Conservation (phyloP, 2,329 filamentous ascomycete species). For the Clarireedia sp. region DNA sequence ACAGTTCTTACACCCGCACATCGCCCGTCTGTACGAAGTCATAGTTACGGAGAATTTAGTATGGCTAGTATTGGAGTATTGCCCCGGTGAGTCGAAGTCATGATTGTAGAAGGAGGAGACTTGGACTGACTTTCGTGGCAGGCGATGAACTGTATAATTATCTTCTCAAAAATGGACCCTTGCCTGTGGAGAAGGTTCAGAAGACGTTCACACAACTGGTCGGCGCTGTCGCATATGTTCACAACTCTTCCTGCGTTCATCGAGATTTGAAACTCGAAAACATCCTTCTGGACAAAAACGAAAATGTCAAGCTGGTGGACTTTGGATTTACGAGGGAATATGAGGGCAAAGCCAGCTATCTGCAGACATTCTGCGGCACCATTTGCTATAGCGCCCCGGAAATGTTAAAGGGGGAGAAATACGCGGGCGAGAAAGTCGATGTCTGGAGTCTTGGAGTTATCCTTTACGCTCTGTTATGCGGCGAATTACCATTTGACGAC, state of each 20-base stretch:
- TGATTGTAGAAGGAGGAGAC: background rate
- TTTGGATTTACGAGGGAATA: constrained; percentile 98
- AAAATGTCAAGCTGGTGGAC: constrained; percentile 95
- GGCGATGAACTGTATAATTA: constrained; percentile 98
- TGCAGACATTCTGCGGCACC: constrained; percentile 96
- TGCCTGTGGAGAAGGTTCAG: constrained; percentile 80
- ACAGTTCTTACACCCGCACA: constrained; percentile 95
- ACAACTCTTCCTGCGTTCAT: constrained; percentile 91
- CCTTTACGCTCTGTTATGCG: constrained; percentile 71
- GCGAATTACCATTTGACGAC: constrained; percentile 90
- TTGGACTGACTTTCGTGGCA: constrained; percentile 33
- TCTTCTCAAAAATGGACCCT: constrained; percentile 75
- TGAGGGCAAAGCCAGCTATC: constrained; percentile 84
- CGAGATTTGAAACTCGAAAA: constrained; percentile 95
- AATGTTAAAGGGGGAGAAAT: constrained; percentile 98
- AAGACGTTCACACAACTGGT: constrained; percentile 95
- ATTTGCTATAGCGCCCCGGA: constrained; percentile 97
- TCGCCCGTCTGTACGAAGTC: constrained; percentile 92
- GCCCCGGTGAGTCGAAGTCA: constrained; percentile 55
- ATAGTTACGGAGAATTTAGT: constrained; percentile 93
- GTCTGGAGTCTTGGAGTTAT: constrained; percentile 90
- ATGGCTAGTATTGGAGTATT: constrained; percentile 96
- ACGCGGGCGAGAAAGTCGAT: constrained; percentile 95
- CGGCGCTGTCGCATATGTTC: constrained; percentile 89
- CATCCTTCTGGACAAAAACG: constrained; percentile 90